Evolutionary conservation across 768 basidiomycete genomes (phyloP).

Genomic region (Lactarius psammicola): DNA sequence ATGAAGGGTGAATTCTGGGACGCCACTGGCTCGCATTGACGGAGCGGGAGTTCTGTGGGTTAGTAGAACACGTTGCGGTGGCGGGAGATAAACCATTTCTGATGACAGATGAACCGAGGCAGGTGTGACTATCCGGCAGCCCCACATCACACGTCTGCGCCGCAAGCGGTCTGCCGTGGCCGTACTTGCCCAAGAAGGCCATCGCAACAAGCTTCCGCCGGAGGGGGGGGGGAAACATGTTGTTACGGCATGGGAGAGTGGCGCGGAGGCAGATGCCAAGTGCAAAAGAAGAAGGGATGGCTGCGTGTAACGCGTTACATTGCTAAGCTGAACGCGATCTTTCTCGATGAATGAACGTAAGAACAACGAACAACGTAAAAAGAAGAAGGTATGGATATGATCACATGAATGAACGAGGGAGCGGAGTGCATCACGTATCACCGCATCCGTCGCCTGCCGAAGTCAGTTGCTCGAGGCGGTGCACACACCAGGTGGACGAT

Average conservation of each 20-base stretch:
- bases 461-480: constrained; percentile 1
- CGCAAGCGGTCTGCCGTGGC: not conserved
- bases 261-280: not conserved
- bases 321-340: not conserved
- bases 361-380: not conserved
- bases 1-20: not conserved
- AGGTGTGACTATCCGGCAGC: not conserved
- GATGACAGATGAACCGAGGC: not conserved
- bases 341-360: not conserved
- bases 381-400: not conserved
- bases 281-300: not conserved
- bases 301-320: not conserved
- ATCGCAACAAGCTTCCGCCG: not conserved
- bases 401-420: not conserved
- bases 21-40: not conserved
- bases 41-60: not conserved
- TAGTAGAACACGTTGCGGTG: not conserved
- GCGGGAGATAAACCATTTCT: not conserved
- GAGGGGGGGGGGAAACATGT: not conserved
- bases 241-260: not conserved
- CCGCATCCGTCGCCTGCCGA: not conserved
- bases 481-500: not conserved
- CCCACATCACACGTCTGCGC: not conserved
- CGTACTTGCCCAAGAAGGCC: not conserved
- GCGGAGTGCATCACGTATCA: not conserved